Evolutionary conservation across 2,329 filamentous ascomycete genomes (phyloP).

Genomic region (Keithomyces neogunnii): DNA sequence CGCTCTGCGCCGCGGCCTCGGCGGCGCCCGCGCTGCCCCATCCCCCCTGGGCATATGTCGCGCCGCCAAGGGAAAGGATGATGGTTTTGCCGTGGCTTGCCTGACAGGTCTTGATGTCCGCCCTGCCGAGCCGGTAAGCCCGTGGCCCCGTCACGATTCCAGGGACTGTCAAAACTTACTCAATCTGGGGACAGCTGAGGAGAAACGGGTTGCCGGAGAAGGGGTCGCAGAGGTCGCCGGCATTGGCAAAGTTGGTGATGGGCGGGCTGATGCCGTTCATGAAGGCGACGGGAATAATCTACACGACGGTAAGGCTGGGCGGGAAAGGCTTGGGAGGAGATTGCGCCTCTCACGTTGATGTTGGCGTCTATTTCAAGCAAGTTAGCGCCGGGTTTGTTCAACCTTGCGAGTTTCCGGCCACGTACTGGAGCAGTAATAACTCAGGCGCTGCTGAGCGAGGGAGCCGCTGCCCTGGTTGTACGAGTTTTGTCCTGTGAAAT

Average conservation of each 20-base stretch:
- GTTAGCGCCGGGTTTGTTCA: background rate
- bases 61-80: conserved; percentile 62
- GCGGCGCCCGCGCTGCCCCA: conserved; percentile 48
- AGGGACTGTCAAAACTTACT: conserved; percentile 33
- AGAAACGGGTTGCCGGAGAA: conserved; percentile 31
- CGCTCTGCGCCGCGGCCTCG: conserved; percentile 44
- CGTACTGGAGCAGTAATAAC: conserved; percentile 8
- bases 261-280: conserved; percentile 46
- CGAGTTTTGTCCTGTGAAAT: conserved; percentile 48
- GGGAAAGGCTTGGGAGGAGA: background rate
- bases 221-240: conserved; percentile 50
- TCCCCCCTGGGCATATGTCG: conserved; percentile 60
- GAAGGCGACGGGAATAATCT: conserved; percentile 57
- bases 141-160: background rate
- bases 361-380: background rate
- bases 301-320: background rate
- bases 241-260: conserved; percentile 56
- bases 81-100: conserved; percentile 56
- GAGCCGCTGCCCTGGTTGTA: conserved; percentile 24
- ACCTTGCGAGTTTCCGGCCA: conserved; percentile 8
- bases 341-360: background rate
- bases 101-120: conserved; percentile 54
- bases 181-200: conserved; percentile 55
- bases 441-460: conserved; percentile 8
- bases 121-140: conserved; percentile 16